Evolutionary conservation across 495 filamentous ascomycete genomes (phyloP).

Genomic region (Tuber melanosporum): DNA sequence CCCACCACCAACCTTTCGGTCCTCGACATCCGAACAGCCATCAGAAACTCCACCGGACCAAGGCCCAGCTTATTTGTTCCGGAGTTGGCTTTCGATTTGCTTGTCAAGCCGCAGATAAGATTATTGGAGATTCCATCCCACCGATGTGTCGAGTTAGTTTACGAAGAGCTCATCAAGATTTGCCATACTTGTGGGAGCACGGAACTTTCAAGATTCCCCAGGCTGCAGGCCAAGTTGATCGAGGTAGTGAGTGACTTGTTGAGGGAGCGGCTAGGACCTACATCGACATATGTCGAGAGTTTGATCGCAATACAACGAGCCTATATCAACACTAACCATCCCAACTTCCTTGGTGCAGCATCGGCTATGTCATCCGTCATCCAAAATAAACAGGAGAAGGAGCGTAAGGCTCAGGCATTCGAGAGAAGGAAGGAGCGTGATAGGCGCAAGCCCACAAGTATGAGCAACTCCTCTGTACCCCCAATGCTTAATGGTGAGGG

Average conservation of each 20-base stretch:
- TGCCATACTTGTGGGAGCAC: conserved; percentile 97
- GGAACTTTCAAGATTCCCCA: conserved; percentile 83
- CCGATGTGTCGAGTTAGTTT: conserved; percentile 93
- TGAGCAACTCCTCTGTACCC: conserved; percentile 24
- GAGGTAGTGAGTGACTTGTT: conserved; percentile 97
- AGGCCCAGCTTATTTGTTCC: conserved; percentile 94
- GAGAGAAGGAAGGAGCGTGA: conserved; percentile 83
- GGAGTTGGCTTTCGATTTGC: conserved; percentile 91
- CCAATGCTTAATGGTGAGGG: conserved; percentile 61
- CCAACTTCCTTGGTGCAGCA: conserved; percentile 94
- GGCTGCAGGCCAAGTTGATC: conserved; percentile 92
- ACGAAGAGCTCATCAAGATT: conserved; percentile 98
- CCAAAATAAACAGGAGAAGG: conserved; percentile 84
- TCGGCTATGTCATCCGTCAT: conserved; percentile 98
- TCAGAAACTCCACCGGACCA: conserved; percentile 95
- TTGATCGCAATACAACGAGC: conserved; percentile 94
- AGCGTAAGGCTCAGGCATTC: conserved; percentile 67
- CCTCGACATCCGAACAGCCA: conserved; percentile 95
- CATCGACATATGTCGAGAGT: conserved; percentile 85
- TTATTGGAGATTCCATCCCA: conserved; percentile 92
- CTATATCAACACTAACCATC: conserved; percentile 99
- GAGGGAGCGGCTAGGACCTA: conserved; percentile 81
- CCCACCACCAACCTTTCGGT: conserved; percentile 90
- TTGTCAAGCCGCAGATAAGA: conserved; percentile 98
- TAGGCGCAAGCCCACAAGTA: conserved; percentile 52